Conservation (phyloP, 2,329 filamentous ascomycete species). For the Epichloe amarillans region DNA sequence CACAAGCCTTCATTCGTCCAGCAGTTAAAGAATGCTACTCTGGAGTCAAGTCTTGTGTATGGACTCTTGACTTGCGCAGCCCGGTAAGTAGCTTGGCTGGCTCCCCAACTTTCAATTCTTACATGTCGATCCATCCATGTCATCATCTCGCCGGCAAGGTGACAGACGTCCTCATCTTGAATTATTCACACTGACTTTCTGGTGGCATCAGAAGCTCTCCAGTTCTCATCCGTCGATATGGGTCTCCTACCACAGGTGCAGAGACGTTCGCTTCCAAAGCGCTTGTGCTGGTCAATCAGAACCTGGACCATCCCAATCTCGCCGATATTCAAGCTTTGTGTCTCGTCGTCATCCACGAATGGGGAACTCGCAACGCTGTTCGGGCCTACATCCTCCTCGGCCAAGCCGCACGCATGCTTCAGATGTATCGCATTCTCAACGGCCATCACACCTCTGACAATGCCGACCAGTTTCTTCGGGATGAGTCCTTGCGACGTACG, state of each 20-base stretch:
- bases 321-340: constrained; percentile 49
- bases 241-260: constrained; percentile 39
- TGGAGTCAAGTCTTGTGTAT: constrained; percentile 44
- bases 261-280: constrained; percentile 48
- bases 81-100: constrained; percentile 30
- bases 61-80: constrained; percentile 44
- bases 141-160: not conserved
- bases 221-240: constrained; percentile 43
- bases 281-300: constrained; percentile 42
- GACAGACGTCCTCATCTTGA: not conserved
- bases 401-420: constrained; percentile 49
- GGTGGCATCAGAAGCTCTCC: constrained; percentile 35
- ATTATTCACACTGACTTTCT: not conserved
- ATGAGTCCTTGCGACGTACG: constrained; percentile 47
- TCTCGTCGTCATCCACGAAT: constrained; percentile 48
- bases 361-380: constrained; percentile 47
- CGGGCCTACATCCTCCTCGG: constrained; percentile 50
- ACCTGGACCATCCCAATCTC: constrained; percentile 44
- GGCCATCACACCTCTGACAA: constrained; percentile 37
- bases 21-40: constrained; percentile 42
- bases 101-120: not conserved
- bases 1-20: constrained; percentile 50
- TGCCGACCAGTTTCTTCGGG: constrained; percentile 45
- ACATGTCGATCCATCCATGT: not conserved
- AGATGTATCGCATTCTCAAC: constrained; percentile 49